Base-by-base conservation (phyloP, 108 stramenopile species). In the Nitzschia palea region DNA sequence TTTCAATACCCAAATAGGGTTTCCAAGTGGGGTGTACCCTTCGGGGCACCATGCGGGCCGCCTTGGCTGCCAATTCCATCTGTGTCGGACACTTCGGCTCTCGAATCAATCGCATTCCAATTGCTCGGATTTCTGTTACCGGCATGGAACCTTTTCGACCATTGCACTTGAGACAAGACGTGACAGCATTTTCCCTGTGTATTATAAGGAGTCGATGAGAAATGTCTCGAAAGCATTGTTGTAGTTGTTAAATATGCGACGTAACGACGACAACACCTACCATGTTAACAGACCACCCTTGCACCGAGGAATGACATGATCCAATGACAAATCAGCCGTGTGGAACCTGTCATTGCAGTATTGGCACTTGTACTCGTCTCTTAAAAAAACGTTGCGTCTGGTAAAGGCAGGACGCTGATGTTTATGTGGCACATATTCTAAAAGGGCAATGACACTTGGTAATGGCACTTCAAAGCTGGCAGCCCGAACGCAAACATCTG, bases 321-420 rank as follows among this genome's bases (percentile, higher is more conserved):
- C 93, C 34, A 94, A 63, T 0, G 90, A 83, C 43, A 94, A 68
- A 62, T 94, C 93, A 17, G 79, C 45, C 4, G 85, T 89, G 25
- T 80, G 80, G 59, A 88, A 91, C 9, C 72, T 44, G 4, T 84
- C 30, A 40, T 31, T 67, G 73, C 93, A 94, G 66, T 94, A 94
- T 63, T 94, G 93, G 56, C 93, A 94, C 12, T 72, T 75, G 64
- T 94, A 94, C 36, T 84, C 85, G 62, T 94, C 93, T 30, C 93
- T 74, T 29, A 94, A 62, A 80, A 88, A 94, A 45, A 94, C 88
- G 67, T 94, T 94, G 29, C 93, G 71, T 44, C 86, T 67, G 18
- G 90, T 94, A 79, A 94, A 94, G 20, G 90, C 85, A 12, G 89
- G 88, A 52, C 48, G 60, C 55, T 73, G 68, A 15, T 69, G 50